Evolutionary conservation across 2,329 filamentous ascomycete genomes (phyloP), one percentile per base, ranked within the genome.

Genomic region (Aspergillus japonicus): DNA sequence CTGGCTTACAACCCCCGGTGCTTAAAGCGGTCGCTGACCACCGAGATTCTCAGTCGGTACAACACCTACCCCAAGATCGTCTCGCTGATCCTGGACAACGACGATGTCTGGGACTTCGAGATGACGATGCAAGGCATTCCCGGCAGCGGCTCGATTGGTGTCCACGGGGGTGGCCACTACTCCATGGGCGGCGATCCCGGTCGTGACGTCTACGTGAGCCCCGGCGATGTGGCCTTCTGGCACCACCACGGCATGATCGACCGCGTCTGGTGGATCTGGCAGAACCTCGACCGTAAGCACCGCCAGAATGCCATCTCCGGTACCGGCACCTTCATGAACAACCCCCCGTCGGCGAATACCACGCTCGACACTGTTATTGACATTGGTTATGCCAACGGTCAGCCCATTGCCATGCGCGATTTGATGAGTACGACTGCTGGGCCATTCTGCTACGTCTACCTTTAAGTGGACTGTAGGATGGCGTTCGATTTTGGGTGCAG

Each of bases 251-350:
- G 73, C 2, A 76, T 77, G 70, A 78, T 83, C 26, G 81, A 83
- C 63, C 73, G 80, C 2, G 66, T 75, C 2, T 83, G 75, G 71
- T 81, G 78, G 78, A 80, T 78, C 14, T 83, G 81, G 81, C 81
- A 83, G 68, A 80, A 78, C 31, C 68, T 77, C 50, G 74, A 81
- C 52, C 64, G 73, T 42, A 64, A 68, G 51, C 69, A 70, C 12
- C 71, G 81, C 14, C 70, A 59, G 42, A 64, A 69, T 58, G 71
- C 67, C 5, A 75, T 83, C 57, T 71, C 67, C 3, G 81, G 78
- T 1, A 82, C 79, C 4, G 73, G 73, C 8, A 82, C 80, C 2
- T 73, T 82, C 19, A 70, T 78, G 52, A 79, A 81, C 55, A 48
- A 58, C 1, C 80, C 81, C 2, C 73, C 78, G 2, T 78, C 76